A percentile compares a stretch with the other conserved stretches of the same genome.
Conservation (phyloP, 106 monocot genomes). For the Dendrobium officinale region DNA sequence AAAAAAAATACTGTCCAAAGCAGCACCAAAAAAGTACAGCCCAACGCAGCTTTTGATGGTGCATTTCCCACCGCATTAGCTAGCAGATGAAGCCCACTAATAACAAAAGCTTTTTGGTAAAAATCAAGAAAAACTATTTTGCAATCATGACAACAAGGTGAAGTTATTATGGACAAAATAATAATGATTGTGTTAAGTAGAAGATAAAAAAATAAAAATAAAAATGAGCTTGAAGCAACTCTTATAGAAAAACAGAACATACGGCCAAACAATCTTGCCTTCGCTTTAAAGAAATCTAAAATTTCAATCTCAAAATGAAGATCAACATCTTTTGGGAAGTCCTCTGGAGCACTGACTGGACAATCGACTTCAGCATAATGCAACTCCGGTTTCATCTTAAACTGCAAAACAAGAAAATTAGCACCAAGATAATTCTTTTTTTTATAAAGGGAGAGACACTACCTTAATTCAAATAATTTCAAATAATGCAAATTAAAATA, state of each 20-base stretch:
- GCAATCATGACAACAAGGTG: not conserved
- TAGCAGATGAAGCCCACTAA: not conserved
- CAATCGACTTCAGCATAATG: conserved; percentile 88
- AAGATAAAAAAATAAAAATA: not conserved
- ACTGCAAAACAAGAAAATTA: conserved; percentile 44
- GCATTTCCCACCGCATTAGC: not conserved
- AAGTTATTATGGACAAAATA: not conserved
- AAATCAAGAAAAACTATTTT: not conserved
- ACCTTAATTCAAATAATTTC: not conserved
- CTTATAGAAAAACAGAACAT: not conserved
- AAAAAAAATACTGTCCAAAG: not conserved
- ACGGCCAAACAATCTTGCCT: conserved; percentile 31
- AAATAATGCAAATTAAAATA: not conserved
- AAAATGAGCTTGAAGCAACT: not conserved
- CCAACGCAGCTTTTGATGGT: not conserved
- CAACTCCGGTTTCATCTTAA: conserved; percentile 92
- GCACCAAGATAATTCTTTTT: not conserved
- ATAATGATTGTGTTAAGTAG: not conserved
- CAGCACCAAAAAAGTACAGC: not conserved
- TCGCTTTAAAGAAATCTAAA: conserved; percentile 92
- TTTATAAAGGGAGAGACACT: not conserved
- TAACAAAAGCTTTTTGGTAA: not conserved
- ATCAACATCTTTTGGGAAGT: conserved; percentile 71
- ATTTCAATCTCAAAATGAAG: conserved; percentile 96
- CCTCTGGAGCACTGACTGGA: conserved; percentile 65